Conservation (phyloP, 225 moss, liverwort and hornwort genomes). For the Rhytidiadelphus loreus region DNA sequence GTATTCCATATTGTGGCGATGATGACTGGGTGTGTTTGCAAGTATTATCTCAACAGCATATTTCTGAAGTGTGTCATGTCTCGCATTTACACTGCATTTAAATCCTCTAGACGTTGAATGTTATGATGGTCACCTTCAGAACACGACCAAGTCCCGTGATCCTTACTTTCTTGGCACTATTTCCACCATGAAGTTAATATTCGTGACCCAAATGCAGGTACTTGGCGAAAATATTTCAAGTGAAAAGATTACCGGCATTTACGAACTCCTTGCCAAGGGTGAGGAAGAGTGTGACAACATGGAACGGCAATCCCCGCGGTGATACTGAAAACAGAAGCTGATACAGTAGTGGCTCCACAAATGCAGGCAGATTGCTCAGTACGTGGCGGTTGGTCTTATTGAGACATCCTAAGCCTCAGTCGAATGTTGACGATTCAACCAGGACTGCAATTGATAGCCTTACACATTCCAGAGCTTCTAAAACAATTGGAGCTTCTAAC, state of each 20-base stretch:
- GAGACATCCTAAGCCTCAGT: background rate
- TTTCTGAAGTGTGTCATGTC: background rate
- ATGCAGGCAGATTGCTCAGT: background rate
- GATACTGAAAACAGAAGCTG: background rate
- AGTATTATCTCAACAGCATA: background rate
- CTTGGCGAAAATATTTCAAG: constrained; percentile 30
- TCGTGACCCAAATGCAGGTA: background rate
- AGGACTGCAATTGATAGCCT: background rate
- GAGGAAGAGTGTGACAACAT: background rate
- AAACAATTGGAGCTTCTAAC: background rate
- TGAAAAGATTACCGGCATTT: constrained; percentile 19
- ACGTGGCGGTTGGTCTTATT: background rate
- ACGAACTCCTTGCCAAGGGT: constrained; percentile 12
- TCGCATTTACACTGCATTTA: background rate
- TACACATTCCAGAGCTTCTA: background rate
- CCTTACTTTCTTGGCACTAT: background rate
- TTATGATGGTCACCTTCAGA: background rate
- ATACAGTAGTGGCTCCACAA: background rate
- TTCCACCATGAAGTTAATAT: background rate
- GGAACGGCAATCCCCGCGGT: background rate
- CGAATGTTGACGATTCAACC: background rate
- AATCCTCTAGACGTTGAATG: background rate
- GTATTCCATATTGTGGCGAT: background rate
- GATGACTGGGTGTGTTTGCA: background rate
- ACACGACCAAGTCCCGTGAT: background rate